Percentiles rank a stretch among this genome's conserved stretches.
These are phyloP conservation scores for Rubroboletus satanas DNA, from an alignment of 768 basidiomycete genomes.

Conservation along the genomic window DNA sequence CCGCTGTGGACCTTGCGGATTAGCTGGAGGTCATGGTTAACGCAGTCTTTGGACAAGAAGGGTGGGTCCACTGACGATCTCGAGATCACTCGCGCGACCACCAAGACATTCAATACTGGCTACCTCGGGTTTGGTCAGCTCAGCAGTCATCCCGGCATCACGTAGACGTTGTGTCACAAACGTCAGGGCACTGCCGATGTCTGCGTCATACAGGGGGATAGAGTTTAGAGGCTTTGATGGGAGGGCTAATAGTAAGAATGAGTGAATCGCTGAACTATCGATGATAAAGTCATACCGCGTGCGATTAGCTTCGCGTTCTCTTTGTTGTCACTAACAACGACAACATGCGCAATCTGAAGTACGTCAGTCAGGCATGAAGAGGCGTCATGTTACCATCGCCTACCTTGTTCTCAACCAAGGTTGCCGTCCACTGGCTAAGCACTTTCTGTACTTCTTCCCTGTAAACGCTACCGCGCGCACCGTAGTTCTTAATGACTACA, in stretches of 20 bases:
- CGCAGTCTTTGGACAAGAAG: background rate
- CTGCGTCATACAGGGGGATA: slow-evolving; percentile 83
- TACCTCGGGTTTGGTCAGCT: slow-evolving; percentile 54
- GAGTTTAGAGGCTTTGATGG: slow-evolving; percentile 78
- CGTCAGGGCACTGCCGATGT: slow-evolving; percentile 68
- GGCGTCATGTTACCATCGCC: slow-evolving; percentile 4
- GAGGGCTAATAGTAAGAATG: slow-evolving; percentile 48
- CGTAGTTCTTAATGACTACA: slow-evolving; percentile 82
- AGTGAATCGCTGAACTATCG: background rate
- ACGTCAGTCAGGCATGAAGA: background rate
- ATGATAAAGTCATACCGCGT: slow-evolving; percentile 49
- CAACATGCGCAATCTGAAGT: slow-evolving; percentile 81
- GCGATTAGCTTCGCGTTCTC: slow-evolving; percentile 84
- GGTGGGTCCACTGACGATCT: slow-evolving; percentile 52
- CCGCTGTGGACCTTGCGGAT: slow-evolving; percentile 83
- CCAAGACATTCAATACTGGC: slow-evolving; percentile 71
- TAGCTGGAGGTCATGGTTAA: slow-evolving; percentile 43
- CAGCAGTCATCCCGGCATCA: slow-evolving; percentile 49
- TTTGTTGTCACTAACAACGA: slow-evolving; percentile 86
- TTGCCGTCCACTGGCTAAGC: slow-evolving; percentile 81
- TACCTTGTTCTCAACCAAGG: slow-evolving; percentile 77
- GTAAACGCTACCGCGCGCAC: slow-evolving; percentile 48
- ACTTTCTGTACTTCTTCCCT: slow-evolving; percentile 72
- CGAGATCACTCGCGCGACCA: slow-evolving; percentile 86
- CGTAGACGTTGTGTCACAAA: slow-evolving; percentile 79